Base-by-base conservation (phyloP, 164 flowering plant genomes). In the Cinnamomum micranthum region DNA sequence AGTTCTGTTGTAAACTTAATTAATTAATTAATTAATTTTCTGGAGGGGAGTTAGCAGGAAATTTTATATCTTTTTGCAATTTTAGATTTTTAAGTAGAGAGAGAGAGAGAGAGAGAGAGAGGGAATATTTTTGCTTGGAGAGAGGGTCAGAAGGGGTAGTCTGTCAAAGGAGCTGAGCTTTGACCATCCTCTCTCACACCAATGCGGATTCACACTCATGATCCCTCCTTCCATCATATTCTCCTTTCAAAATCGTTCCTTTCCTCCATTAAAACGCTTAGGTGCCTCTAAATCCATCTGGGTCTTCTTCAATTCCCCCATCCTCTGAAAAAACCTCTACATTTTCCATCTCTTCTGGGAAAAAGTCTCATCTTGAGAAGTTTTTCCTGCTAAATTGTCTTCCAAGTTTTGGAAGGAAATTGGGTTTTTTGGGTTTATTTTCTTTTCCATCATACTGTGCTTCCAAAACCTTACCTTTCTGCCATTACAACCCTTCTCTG, bases 161-260 rank as follows among this genome's bases (percentile, higher is more conserved):
- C 22, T 31, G 22, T 13, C 17, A 65, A 25, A 33, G 35, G 35
- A 4, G 6, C 35, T 31, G 47, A 15, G 41, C 47, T 67, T 67
- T 67, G 69, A 67, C 69, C 69, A 11, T 67, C 69, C 28, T 31
- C 50, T 17, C 20, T 17, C 41, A 17, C 11, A 2, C 35, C n/a
- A 17, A 5, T 13, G 67, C 15, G 20, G 60, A 55, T 55, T 55
- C 6, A 67, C 41, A 33, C 74, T 69, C 75, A 31, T 52, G 33
- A 71, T 77, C 67, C 73, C 70, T 33, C 63, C 68, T 68, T 55
- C 47, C 55, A 17, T 63, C 70, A 31, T 70, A 35, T 76, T 17
- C 69, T 76, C 28, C 73, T 28, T 58, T 20, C 74, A 7, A 35
- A 60, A 24, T 52, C 63, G 51, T 13, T 62, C 35, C 47, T 68